Evolutionary conservation across 2,329 filamentous ascomycete species (phyloP).

Genomic region (Epichloe brachyelytri): DNA sequence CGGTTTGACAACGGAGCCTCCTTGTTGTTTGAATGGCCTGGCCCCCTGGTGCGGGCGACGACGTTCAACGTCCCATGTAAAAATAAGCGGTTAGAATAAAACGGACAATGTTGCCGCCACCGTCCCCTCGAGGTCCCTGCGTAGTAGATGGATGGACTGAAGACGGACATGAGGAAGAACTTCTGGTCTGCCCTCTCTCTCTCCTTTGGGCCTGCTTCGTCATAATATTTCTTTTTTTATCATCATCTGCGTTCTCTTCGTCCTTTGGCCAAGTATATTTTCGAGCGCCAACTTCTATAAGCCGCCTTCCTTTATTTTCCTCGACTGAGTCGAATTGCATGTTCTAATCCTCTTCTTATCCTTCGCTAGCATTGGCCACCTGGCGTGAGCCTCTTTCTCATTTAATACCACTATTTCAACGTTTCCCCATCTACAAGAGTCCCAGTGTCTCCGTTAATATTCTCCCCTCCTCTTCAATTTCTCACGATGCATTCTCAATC

Average conservation of each 20-base stretch:
- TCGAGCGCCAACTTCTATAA: neutral
- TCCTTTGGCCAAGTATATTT: neutral
- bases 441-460: no score
- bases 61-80: no score
- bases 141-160: no score
- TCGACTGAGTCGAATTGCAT: neutral
- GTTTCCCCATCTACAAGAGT: neutral
- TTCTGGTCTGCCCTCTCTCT: neutral
- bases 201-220: neutral
- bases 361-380: neutral
- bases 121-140: no score
- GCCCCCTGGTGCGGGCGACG: no score
- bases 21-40: no score
- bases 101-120: no score
- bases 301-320: no score
- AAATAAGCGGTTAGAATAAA: no score
- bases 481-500: conserved; percentile 8
- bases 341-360: neutral
- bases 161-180: no score
- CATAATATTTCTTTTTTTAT: neutral
- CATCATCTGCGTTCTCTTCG: neutral
- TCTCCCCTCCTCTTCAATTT: no score
- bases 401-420: neutral
- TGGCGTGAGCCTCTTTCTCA: neutral
- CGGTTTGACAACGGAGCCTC: no score